Base-by-base conservation (phyloP, 495 filamentous ascomycete species). In the Monascus purpureus region DNA sequence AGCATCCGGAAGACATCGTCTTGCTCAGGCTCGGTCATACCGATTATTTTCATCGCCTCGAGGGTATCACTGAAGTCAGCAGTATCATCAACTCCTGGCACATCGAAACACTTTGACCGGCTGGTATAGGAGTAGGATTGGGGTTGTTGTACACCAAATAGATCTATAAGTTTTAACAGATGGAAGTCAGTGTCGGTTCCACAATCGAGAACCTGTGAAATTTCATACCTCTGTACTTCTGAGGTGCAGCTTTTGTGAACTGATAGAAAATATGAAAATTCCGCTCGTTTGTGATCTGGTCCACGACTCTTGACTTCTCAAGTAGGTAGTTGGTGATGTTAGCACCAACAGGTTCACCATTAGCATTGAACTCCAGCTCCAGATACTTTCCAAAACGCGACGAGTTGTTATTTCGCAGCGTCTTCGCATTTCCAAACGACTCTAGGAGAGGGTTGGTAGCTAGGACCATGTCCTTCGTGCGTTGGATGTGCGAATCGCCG, bases 241-340 rank as follows among this genome's bases (percentile, higher is more conserved):
- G 69, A 7, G 85, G 79, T 9, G 90, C 92, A 1, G 80, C 86
- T 52, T 99, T 99, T 13, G 92, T 79, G 55, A 94, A 94, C 52
- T 99, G 92, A 55, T 99, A 99, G 53, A 99, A 96, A 44, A 99
- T 96, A 55, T 99, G 92, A 59, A 99, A 99, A 53, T 93, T 96
- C 40, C 92, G 73, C 67, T 99, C 92, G 40, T 96, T 88, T 35
- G 56, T 68, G 41, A 95, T 96, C 61, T 96, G 92, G 5, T 88
- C 87, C 2, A 96, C 90, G 1, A 99, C 92, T 59, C 92, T 68
- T 13, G 81, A 76, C 65, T 96, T 96, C 51, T 99, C 92, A 33
- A 99, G 65, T 13, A 99, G 63, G 49, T 99, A 99, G 45, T 99
- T 99, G 36, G 88, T 94, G 55, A 99, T 94, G 50, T 93, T 86